Percentiles rank a stretch among this genome's conserved stretches.
These are phyloP conservation scores for Saccharum officinarum DNA, from an alignment of 176 grass and related monocot species.

Conservation along the genomic window DNA sequence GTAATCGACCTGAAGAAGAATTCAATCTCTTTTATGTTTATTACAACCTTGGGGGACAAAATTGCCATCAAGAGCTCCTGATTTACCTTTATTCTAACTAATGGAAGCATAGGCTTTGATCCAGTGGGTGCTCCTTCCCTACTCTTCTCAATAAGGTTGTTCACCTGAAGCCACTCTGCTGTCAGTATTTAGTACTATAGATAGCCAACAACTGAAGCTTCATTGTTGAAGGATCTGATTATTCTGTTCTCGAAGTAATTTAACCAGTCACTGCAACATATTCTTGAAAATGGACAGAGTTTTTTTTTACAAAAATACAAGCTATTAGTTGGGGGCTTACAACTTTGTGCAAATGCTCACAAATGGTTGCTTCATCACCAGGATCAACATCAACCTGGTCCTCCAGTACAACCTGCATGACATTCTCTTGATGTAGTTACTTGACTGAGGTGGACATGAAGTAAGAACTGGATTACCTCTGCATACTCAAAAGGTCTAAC, in stretches of 20 bases:
- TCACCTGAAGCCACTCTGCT: constrained; percentile 50
- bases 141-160: constrained; percentile 66
- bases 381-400: constrained; percentile 62
- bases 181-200: neutral
- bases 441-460: neutral
- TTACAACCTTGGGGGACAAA: neutral
- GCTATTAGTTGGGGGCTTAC: constrained; percentile 34
- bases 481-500: constrained; percentile 81
- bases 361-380: constrained; percentile 48
- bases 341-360: constrained; percentile 72
- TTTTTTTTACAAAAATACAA: neutral
- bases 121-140: constrained; percentile 37
- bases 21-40: neutral
- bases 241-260: neutral
- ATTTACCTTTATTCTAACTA: constrained; percentile 86
- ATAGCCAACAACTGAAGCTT: constrained; percentile 14
- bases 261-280: neutral
- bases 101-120: constrained; percentile 58
- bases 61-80: neutral
- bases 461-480: constrained; percentile 48
- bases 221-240: neutral
- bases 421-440: constrained; percentile 13
- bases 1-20: constrained; percentile 64
- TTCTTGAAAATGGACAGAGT: neutral
- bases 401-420: constrained; percentile 69